Evolutionary conservation across 2,329 filamentous ascomycete species (phyloP), one percentile per base, ranked within the genome.

Genomic region (Phyllosticta citribraziliensis): DNA sequence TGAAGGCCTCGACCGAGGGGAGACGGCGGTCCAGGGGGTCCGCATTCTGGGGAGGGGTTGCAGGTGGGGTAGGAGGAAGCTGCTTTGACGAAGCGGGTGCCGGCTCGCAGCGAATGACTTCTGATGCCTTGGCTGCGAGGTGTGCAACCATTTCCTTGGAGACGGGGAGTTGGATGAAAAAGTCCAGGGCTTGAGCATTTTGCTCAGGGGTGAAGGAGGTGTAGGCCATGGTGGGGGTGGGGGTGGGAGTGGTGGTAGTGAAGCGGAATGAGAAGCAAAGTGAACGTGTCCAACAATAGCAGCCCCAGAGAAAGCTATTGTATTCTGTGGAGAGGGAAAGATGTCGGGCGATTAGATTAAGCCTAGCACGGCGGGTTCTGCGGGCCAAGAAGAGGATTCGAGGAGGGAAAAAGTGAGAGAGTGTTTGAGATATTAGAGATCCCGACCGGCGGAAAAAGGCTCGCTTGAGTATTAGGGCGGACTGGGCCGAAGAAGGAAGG

Each of bases 1-100:
- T 97, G 81, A 97, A 99, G 62, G 86, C 84, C 74, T 96, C 90
- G 40, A 97, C 79, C 0, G 88, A 87, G 2, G 94, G 94, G 33
- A 99, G 71, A 27, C 70, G 61, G 27, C 76, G 71, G 63, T 80
- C 80, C 60, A 77, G 72, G 63, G 75, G 77, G 67, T 83, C 80
- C 71, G 76, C 66, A 72, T 80, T 68, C 66, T 82, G 76, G 14
- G 82, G 81, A 61, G 84, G 83, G 25, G 83, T 84, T 33, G 79
- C 77, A 30, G 84, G 84, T 63, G 84, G 84, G 47, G 84, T 85
- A 22, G 80, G 82, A 56, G 83, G 81, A 24, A 82, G 77, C 67
- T 73, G 72, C 71, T 73, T 79, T 75, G 73, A 77, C 66, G 72
- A 72, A 67, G 65, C 66, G 60, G 73, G 70, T 2, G 52, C 33